Evolutionary conservation across 768 basidiomycete species (phyloP).

Genomic region (Agaricus bisporus): DNA sequence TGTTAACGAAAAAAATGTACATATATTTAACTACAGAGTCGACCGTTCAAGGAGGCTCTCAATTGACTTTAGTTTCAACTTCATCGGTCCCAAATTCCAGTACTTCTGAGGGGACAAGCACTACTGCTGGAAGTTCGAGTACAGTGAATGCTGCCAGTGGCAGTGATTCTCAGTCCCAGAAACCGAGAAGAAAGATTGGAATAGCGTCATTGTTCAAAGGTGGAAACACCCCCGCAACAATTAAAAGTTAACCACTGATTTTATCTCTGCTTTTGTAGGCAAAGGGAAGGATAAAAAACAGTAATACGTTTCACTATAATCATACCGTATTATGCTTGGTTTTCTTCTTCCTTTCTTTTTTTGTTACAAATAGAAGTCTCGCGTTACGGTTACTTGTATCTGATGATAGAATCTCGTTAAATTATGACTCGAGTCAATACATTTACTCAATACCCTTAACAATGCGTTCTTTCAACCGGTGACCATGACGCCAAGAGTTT

Average conservation of each 20-base stretch:
- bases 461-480: too few species aligned
- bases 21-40: background rate
- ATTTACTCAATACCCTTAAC: too few species aligned
- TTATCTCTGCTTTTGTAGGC: background rate
- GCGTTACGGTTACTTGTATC: too few species aligned
- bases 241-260: background rate
- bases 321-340: background rate
- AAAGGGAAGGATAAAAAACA: constrained; percentile 10
- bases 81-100: background rate
- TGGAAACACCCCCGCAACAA: background rate
- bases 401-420: background rate
- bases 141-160: background rate
- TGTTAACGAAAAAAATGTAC: too few species aligned
- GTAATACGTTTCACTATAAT: background rate
- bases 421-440: background rate
- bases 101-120: constrained; percentile 7
- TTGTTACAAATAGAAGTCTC: background rate
- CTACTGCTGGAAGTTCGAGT: constrained; percentile 8
- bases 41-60: background rate
- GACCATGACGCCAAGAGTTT: too few species aligned
- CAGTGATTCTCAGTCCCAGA: background rate
- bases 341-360: background rate
- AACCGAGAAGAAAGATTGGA: background rate
- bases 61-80: background rate
- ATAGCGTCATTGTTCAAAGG: constrained; percentile 20